Evolutionary conservation across 352 stramenopile species (phyloP).

Genomic region (Elongisporangium undulatum): DNA sequence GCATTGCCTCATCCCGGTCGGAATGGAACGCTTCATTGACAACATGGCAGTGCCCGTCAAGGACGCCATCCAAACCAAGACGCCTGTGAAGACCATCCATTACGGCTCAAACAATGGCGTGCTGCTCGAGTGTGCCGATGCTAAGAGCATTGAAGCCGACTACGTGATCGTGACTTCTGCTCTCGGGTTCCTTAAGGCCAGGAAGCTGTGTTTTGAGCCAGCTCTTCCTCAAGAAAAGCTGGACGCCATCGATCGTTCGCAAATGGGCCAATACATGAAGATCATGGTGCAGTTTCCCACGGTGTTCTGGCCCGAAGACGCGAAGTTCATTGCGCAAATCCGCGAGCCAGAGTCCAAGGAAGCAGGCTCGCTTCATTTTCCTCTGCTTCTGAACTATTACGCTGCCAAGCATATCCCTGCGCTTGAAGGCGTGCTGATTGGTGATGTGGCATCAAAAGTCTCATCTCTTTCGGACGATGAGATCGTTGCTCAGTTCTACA

Average conservation of each 20-base stretch:
- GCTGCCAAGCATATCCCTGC: slow-evolving; percentile 31
- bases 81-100: slow-evolving; percentile 17
- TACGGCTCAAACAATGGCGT: slow-evolving; percentile 15
- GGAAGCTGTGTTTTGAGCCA: slow-evolving; percentile 34
- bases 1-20: slow-evolving; percentile 36
- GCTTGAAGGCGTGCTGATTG: slow-evolving; percentile 53
- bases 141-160: slow-evolving; percentile 20
- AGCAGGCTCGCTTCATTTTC: slow-evolving; percentile 29
- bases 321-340: slow-evolving; percentile 37
- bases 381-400: slow-evolving; percentile 55
- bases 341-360: slow-evolving; percentile 2
- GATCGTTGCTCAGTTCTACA: slow-evolving; percentile 29
- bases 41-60: slow-evolving; percentile 19
- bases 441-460: slow-evolving; percentile 22
- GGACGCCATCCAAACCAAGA: slow-evolving; percentile 16
- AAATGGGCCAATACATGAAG: slow-evolving; percentile 72
- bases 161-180: slow-evolving; percentile 48
- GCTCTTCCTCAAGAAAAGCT: slow-evolving; percentile 34
- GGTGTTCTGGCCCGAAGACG: slow-evolving; percentile 44
- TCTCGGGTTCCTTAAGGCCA: slow-evolving; percentile 38
- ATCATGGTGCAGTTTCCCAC: slow-evolving; percentile 56
- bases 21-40: slow-evolving; percentile 41
- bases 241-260: slow-evolving; percentile 30
- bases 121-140: slow-evolving; percentile 23
- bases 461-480: slow-evolving; percentile 29